These are phyloP conservation scores for Secale cereale DNA, from an alignment of 176 grass and related monocot species.

Conservation along the genomic window DNA sequence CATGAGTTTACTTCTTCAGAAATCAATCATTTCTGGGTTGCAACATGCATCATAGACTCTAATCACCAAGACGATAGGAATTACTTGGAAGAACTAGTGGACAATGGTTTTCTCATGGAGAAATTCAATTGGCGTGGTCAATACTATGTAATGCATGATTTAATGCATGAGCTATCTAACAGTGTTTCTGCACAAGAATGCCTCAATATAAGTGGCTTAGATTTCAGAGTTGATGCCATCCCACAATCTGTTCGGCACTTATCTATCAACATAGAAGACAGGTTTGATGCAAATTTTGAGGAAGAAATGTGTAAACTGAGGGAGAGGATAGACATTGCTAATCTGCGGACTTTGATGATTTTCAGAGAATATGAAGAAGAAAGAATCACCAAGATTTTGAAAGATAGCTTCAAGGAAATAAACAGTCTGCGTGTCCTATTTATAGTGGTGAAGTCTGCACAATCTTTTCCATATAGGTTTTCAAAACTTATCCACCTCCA, in stretches of 20 bases:
- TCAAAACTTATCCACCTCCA: background rate
- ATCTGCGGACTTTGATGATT: background rate
- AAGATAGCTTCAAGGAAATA: background rate
- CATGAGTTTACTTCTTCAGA: background rate
- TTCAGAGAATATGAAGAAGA: background rate
- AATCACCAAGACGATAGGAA: background rate
- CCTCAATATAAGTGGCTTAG: background rate
- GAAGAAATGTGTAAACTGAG: background rate
- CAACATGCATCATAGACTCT: background rate
- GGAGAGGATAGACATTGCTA: background rate
- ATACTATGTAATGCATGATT: background rate
- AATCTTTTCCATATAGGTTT: background rate
- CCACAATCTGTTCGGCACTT: background rate
- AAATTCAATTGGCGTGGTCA: rapidly evolving
- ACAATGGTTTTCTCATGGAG: background rate
- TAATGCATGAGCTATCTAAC: background rate
- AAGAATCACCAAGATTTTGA: background rate
- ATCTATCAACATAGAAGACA: background rate
- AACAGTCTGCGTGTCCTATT: background rate
- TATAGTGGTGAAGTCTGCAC: background rate
- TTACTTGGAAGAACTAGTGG: background rate
- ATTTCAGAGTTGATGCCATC: background rate
- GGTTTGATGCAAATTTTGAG: background rate
- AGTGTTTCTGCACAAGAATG: background rate
- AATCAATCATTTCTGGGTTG: background rate